Conservation (phyloP, 345 rosid species). For the Hibiscus trionum region DNA sequence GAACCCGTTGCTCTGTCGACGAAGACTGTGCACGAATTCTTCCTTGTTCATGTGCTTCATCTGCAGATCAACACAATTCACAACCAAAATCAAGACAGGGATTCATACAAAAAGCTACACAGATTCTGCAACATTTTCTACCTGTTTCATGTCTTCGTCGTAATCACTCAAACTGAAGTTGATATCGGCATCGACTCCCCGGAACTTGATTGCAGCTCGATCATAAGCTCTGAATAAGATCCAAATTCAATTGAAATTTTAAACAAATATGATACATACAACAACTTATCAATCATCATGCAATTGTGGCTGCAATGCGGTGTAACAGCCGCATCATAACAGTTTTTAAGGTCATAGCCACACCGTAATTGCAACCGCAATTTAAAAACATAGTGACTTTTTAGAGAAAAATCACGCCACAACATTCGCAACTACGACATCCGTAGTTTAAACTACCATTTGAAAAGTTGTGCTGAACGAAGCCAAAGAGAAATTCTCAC, state of each 20-base stretch:
- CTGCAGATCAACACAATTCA: conserved; percentile 25
- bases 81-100: neutral
- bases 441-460: too few species aligned
- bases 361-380: too few species aligned
- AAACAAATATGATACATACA: neutral
- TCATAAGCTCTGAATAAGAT: conserved; percentile 71
- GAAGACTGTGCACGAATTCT: conserved; percentile 89
- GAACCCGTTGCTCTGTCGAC: conserved; percentile 91
- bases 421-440: too few species aligned
- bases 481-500: conserved; percentile 17
- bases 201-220: conserved; percentile 90
- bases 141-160: conserved; percentile 88
- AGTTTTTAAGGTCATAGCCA: too few species aligned
- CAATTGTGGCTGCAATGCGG: too few species aligned
- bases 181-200: conserved; percentile 92
- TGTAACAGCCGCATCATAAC: too few species aligned
- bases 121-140: conserved; percentile 3
- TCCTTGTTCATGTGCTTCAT: conserved; percentile 70
- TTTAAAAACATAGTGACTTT: too few species aligned
- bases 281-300: neutral
- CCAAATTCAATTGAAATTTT: neutral
- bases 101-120: neutral
- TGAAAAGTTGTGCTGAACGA: too few species aligned
- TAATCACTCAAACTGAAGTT: conserved; percentile 74
- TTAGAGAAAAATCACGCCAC: too few species aligned